Conservation (phyloP, 768 basidiomycete genomes). For the Leucocoprinus sp. region DNA sequence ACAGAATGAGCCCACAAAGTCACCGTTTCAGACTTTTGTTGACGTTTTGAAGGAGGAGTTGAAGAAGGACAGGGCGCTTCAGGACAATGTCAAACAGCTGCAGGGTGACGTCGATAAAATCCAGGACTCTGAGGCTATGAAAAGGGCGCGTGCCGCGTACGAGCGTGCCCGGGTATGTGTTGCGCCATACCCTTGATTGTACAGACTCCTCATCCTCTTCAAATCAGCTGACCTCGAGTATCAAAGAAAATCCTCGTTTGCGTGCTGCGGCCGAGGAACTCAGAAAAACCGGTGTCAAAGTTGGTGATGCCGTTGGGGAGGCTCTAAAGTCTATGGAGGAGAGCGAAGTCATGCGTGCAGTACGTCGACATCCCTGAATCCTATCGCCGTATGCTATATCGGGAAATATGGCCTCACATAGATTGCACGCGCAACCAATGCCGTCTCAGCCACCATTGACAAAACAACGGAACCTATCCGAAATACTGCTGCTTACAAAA, state of each 20-base stretch:
- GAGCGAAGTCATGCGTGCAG: constrained; percentile 83
- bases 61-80: constrained; percentile 86
- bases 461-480: constrained; percentile 95
- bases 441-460: constrained; percentile 78
- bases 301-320: constrained; percentile 89
- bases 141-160: constrained; percentile 82
- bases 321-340: constrained; percentile 93
- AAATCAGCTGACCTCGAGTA: constrained; percentile 76
- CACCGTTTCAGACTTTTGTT: constrained; percentile 94
- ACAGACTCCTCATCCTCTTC: not conserved
- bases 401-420: constrained; percentile 20
- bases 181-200: constrained; percentile 8
- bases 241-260: constrained; percentile 91
- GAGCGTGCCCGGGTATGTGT: constrained; percentile 82
- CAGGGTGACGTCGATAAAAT: constrained; percentile 97
- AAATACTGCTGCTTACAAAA: constrained; percentile 92
- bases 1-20: constrained; percentile 66
- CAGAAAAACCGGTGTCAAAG: constrained; percentile 79
- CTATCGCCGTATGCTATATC: not conserved
- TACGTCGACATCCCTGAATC: constrained; percentile 28
- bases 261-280: constrained; percentile 92
- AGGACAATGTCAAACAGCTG: constrained; percentile 95
- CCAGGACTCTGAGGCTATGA: constrained; percentile 96
- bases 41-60: constrained; percentile 91
- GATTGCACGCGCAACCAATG: constrained; percentile 82